These are phyloP conservation scores for Aspergillus caelatus DNA, from an alignment of 2,329 filamentous ascomycete genomes.

Conservation along the genomic window DNA sequence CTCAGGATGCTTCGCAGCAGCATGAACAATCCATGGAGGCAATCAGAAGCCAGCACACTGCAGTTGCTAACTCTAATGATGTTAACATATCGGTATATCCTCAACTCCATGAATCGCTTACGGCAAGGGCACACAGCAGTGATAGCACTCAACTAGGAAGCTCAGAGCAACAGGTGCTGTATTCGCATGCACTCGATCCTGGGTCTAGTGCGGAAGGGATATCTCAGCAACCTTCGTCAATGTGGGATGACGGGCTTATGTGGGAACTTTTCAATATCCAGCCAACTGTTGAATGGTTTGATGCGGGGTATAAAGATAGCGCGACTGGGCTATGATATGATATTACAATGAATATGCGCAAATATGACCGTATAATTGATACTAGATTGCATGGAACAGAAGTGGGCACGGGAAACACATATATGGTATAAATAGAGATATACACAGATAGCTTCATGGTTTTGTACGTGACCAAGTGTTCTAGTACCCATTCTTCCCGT, in stretches of 20 bases:
- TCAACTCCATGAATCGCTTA: not conserved
- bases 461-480: too few species aligned
- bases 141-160: not conserved
- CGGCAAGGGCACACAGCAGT: not conserved
- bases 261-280: slow-evolving; percentile 6
- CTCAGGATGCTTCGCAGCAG: not conserved
- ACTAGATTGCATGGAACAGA: too few species aligned
- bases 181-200: not conserved
- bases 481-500: too few species aligned
- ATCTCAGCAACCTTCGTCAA: not conserved
- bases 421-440: too few species aligned
- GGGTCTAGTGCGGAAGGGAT: not conserved
- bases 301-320: not conserved
- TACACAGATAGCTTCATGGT: too few species aligned
- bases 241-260: slow-evolving; percentile 6
- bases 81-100: not conserved
- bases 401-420: too few species aligned
- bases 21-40: too few species aligned
- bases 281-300: slow-evolving; percentile 2
- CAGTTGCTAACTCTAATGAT: not conserved
- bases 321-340: not conserved
- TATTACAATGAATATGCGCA: not conserved
- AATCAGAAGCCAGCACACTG: not conserved
- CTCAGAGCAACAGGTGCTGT: not conserved
- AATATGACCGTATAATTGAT: not conserved